phyloP scores from a whole-genome alignment of 768 basidiomycete genomes.

The Postia placenta region DNA sequence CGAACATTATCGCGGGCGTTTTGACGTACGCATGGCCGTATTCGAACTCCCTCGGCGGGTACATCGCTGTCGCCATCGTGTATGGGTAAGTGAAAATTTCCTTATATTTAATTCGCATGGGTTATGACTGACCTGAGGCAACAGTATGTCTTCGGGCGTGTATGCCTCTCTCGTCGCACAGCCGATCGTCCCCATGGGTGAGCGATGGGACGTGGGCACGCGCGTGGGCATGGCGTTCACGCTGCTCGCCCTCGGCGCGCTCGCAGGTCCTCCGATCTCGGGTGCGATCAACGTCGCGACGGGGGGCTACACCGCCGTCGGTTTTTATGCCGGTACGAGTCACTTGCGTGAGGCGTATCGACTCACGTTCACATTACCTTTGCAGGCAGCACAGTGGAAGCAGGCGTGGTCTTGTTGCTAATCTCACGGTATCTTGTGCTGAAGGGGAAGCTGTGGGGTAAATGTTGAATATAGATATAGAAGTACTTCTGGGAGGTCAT shows the following conservation, averaged over 20 bases:
- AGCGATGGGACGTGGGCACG: constrained; percentile 52
- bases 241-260: constrained; percentile 52
- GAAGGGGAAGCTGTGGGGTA: constrained; percentile 1
- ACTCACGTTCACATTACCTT: not conserved
- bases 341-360: not conserved
- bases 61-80: constrained; percentile 49
- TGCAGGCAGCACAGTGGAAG: constrained; percentile 3
- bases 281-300: constrained; percentile 56
- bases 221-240: constrained; percentile 60
- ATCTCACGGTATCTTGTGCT: not conserved
- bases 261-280: constrained; percentile 68
- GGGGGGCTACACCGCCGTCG: constrained; percentile 47
- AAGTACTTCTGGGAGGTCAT: not conserved
- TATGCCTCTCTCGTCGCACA: constrained; percentile 50
- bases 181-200: constrained; percentile 58
- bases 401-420: constrained; percentile 1
- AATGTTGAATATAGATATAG: not conserved
- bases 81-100: constrained; percentile 63
- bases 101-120: no score
- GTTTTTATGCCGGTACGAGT: constrained; percentile 43
- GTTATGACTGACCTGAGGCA: not conserved
- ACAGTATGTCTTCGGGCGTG: constrained; percentile 57
- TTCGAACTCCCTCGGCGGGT: constrained; percentile 33
- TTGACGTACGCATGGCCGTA: constrained; percentile 73
- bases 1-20: constrained; percentile 47